Evolutionary conservation across 352 stramenopile genomes (phyloP).

Genomic region (Pythium coloratum): DNA sequence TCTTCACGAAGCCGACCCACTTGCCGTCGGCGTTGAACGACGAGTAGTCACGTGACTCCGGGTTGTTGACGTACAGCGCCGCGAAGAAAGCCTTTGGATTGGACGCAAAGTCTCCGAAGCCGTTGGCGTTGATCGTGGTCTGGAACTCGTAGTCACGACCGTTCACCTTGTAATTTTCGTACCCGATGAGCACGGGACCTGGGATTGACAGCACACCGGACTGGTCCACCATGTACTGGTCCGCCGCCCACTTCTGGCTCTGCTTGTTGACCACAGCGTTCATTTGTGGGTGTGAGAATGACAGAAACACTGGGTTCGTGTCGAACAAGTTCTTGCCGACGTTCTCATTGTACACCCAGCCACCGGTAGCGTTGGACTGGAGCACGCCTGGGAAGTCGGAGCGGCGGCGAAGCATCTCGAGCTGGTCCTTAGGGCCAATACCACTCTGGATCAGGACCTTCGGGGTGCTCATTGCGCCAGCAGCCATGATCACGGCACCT

Average conservation of each 20-base stretch:
- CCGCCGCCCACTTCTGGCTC: conserved; percentile 33
- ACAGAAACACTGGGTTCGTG: conserved; percentile 43
- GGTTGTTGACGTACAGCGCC: conserved; percentile 65
- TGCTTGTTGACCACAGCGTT: conserved; percentile 12
- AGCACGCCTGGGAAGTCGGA: conserved; percentile 50
- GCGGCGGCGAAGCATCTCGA: conserved; percentile 40
- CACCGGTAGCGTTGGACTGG: conserved; percentile 5
- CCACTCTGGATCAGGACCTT: conserved; percentile 83
- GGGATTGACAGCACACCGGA: conserved; percentile 42
- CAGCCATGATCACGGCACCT: conserved; percentile 71
- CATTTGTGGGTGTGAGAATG: conserved; percentile 36
- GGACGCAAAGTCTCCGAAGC: conserved; percentile 39
- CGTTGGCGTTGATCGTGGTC: conserved; percentile 45
- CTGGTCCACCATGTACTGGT: conserved; percentile 50
- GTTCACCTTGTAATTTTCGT: conserved; percentile 57
- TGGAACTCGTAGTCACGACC: conserved; percentile 65
- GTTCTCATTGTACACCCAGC: conserved; percentile 52
- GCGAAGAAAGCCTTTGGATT: conserved; percentile 41
- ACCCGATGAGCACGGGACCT: conserved; percentile 55
- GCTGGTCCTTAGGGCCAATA: conserved; percentile 63
- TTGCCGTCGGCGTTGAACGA: conserved; percentile 41
- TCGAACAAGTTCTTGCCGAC: conserved; percentile 62
- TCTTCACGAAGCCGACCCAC: conserved; percentile 42
- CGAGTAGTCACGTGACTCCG: conserved; percentile 39
- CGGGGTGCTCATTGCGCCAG: conserved; percentile 65